A percentile compares a stretch with the other conserved stretches of the same genome.
These are phyloP conservation scores for Penicillium diatomitis DNA, from an alignment of 495 filamentous ascomycete species.

Conservation along the genomic window DNA sequence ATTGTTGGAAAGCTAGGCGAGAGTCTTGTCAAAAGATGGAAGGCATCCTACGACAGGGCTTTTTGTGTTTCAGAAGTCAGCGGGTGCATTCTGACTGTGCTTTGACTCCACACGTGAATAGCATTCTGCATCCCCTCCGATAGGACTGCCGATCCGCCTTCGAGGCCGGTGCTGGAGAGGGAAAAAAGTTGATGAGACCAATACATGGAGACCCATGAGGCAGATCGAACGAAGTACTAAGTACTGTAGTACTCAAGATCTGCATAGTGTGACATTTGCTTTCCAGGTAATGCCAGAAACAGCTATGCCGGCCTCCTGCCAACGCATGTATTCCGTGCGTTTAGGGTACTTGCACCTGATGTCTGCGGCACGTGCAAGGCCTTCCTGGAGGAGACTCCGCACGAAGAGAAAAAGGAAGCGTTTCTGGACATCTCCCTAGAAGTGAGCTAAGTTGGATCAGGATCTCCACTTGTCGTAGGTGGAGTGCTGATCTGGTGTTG, in stretches of 20 bases:
- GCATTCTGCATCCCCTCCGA: conserved; percentile 7
- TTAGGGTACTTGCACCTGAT: neutral
- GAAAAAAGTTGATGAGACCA: no score
- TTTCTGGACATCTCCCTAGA: no score
- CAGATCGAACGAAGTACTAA: no score
- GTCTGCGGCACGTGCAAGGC: no score
- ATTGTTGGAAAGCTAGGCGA: neutral
- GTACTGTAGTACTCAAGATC: neutral
- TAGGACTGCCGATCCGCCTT: neutral
- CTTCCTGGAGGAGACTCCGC: no score
- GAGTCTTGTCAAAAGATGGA: neutral
- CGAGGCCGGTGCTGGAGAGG: no score
- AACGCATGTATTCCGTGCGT: neutral
- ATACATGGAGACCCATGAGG: no score
- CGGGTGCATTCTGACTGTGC: no score
- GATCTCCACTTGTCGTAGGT: neutral
- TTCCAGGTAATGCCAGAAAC: neutral
- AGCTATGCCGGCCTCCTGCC: no score
- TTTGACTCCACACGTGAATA: conserved; percentile 1
- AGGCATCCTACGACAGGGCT: no score
- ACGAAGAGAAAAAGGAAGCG: no score
- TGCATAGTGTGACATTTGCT: conserved; percentile 5
- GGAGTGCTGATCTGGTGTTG: conserved; percentile 13
- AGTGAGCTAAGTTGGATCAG: neutral
- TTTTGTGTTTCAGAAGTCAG: no score